Conservation (phyloP, 176 grass and related monocot species). For the Ampelocalamus luodianensis region DNA sequence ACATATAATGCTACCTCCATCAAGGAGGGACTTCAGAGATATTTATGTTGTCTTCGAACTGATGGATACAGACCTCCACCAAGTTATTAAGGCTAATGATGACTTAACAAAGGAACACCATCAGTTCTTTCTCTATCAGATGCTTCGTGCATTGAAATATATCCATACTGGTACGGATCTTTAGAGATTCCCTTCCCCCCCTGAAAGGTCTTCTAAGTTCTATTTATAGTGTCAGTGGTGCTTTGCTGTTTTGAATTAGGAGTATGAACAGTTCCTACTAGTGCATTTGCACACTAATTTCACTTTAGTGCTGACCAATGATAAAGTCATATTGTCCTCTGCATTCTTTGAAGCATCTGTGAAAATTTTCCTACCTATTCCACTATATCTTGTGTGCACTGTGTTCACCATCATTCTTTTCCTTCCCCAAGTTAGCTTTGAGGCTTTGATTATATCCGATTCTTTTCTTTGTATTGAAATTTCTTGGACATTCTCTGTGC, state of each 20-base stretch:
- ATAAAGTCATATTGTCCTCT: background rate
- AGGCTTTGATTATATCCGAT: background rate
- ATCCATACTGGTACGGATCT: conserved; percentile 80
- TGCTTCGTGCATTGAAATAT: conserved; percentile 92
- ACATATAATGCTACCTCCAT: conserved; percentile 87
- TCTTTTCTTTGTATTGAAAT: background rate
- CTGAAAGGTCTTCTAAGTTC: background rate
- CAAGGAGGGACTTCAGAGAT: conserved; percentile 84
- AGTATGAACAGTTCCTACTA: conserved; percentile 10
- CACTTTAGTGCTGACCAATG: conserved; percentile 21
- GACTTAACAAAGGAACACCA: conserved; percentile 93
- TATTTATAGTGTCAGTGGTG: conserved; percentile 8
- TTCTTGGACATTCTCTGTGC: background rate
- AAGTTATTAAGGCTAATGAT: conserved; percentile 98
- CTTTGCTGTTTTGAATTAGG: background rate
- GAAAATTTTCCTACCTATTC: conserved; percentile 4
- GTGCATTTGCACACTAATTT: conserved; percentile 25
- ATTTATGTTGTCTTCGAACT: conserved; percentile 95
- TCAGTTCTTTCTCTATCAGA: conserved; percentile 95
- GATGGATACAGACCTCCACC: conserved; percentile 96
- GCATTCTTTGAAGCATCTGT: background rate
- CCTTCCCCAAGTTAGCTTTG: background rate
- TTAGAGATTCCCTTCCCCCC: background rate
- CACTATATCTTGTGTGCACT: conserved; percentile 2
- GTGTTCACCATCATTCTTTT: background rate